Base-by-base conservation (phyloP, 345 rosid genomes). In the Eucalyptus sideroxylon region DNA sequence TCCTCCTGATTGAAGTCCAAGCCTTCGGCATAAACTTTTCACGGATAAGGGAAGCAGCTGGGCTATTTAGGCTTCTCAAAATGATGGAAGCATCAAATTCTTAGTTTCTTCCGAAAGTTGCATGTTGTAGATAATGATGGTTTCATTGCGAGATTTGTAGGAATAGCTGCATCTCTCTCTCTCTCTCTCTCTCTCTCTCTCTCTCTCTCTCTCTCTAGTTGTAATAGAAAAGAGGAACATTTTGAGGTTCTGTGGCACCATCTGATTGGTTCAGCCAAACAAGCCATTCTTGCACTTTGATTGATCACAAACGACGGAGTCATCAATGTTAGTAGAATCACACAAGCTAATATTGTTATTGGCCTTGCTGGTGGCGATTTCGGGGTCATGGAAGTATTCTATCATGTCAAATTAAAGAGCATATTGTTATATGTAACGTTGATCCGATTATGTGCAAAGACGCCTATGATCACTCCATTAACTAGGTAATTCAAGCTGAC, bases 11-110 rank as follows among this genome's bases (percentile, higher is more conserved):
- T 49, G 99, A 98, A 96, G 99, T 97, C 83, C 98, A 96, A 93
- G 98, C 98, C 37, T 96, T 98, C 93, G 97, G 98, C 95, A 96
- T 98, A 7, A 98, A 98, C 93, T 98, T 98, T 90, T 97, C 99
- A 1, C 92, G 99, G 90, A 93, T 97, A 87, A 92, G 98, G 89
- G 99, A 96, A 93, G 99, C 98, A 34, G 99, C 97, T 86, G 94
- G 95, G 34, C 92, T 98, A 59, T 97, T 98, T 93, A 95, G 87
- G 96, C 95, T 90, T 31, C 90, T 90, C 42, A 90, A 90, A 72
- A 86, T 50, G 87, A 72, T 90, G 90, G 91, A 90, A 69, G 23
- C 17, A 10, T 5, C 4, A 51, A 51, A 50, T 50, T 86, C 87
- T 34, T 7, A 53, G 37, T 69, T 69, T 69, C 44, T 69, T 69